Evolutionary conservation across 805 yeast genomes (phyloP).

Genomic region (Komagataella phaffii): DNA sequence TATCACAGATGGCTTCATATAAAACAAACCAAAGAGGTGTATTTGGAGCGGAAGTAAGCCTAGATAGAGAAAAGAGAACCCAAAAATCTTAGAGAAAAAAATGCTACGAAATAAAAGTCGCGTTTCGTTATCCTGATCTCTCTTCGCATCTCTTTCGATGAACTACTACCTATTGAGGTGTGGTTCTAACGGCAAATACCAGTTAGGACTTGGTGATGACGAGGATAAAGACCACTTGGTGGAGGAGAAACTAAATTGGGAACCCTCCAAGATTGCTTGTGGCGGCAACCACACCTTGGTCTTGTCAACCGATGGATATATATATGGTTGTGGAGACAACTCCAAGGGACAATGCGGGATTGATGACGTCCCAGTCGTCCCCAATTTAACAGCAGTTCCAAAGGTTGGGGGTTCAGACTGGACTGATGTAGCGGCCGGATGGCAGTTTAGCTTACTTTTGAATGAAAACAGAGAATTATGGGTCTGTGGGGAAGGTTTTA

Average conservation of each 20-base stretch:
- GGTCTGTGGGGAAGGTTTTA: slow-evolving; percentile 48
- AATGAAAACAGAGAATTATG: slow-evolving; percentile 25
- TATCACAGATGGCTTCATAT: neutral
- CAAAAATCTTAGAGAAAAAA: neutral
- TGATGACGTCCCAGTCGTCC: neutral
- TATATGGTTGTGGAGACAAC: slow-evolving; percentile 51
- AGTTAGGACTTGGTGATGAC: slow-evolving; percentile 47
- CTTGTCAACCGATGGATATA: slow-evolving; percentile 34
- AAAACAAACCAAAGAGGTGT: neutral
- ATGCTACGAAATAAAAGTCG: neutral
- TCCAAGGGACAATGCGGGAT: slow-evolving; percentile 39
- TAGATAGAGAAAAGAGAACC: neutral
- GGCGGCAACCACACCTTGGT: slow-evolving; percentile 85
- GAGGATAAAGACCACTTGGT: slow-evolving; percentile 30
- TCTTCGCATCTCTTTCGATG: slow-evolving; percentile 1
- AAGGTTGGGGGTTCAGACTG: slow-evolving; percentile 15
- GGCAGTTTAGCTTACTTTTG: slow-evolving; percentile 59
- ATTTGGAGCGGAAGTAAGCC: neutral
- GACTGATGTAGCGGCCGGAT: slow-evolving; percentile 54
- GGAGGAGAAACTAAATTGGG: neutral
- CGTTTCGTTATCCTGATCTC: neutral
- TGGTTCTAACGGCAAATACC: slow-evolving; percentile 79
- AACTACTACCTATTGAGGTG: slow-evolving; percentile 30
- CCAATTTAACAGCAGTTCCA: neutral
- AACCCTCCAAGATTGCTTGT: slow-evolving; percentile 37